Evolutionary conservation across 305 asterid genomes (phyloP).

Genomic region (Stenogyne calaminthoides): DNA sequence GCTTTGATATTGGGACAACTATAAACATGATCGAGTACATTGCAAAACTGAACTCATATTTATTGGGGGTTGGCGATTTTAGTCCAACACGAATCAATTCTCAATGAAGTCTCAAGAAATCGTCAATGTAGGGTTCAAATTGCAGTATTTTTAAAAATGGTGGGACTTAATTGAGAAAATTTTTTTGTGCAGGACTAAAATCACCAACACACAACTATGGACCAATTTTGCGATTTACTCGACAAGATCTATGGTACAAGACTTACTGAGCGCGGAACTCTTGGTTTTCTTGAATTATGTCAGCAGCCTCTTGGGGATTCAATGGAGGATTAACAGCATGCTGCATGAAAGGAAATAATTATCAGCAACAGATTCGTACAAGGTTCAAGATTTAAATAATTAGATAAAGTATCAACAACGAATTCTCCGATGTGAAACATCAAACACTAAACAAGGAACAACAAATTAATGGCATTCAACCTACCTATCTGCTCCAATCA

Average conservation of each 20-base stretch:
- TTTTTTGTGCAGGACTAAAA: no score
- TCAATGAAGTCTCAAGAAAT: no score
- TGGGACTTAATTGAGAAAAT: no score
- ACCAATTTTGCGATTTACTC: no score
- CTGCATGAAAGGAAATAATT: slow-evolving; percentile 43
- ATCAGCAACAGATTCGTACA: slow-evolving; percentile 18
- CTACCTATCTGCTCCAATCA: no score
- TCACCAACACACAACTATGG: no score
- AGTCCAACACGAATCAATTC: no score
- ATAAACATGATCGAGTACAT: neutral
- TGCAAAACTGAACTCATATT: no score
- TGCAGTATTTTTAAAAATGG: no score
- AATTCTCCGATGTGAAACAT: slow-evolving; percentile 6
- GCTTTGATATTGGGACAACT: neutral
- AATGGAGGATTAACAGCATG: slow-evolving; percentile 34
- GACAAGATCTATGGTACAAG: slow-evolving; percentile 16
- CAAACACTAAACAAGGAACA: neutral
- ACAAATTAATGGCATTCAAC: neutral
- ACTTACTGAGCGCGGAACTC: slow-evolving; percentile 61
- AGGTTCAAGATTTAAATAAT: neutral
- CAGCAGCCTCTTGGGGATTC: slow-evolving; percentile 42
- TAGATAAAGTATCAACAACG: neutral
- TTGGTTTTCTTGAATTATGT: slow-evolving; percentile 49
- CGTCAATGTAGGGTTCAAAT: no score
- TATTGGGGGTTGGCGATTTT: no score